Percentiles rank a stretch among this genome's conserved stretches.
phyloP scores from a whole-genome alignment of 805 yeast genomes.

The Kuraishia capsulata region DNA sequence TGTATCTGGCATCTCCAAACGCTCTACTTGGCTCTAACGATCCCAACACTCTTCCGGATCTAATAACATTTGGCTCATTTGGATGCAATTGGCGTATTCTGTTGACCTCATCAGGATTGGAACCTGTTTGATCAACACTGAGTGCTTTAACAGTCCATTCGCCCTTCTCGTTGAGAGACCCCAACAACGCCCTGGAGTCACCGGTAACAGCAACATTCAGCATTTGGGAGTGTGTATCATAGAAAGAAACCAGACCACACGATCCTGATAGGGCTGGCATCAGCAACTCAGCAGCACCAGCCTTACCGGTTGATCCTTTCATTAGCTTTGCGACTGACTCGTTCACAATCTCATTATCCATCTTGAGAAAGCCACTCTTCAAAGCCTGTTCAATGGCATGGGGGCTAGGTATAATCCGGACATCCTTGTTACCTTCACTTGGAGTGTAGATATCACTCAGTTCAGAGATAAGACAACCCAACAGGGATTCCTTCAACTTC shows the following conservation, averaged over 20 bases:
- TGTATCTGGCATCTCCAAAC: slow-evolving; percentile 94
- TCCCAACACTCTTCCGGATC: slow-evolving; percentile 87
- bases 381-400: slow-evolving; percentile 74
- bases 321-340: slow-evolving; percentile 64
- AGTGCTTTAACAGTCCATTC: slow-evolving; percentile 85
- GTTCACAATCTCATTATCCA: slow-evolving; percentile 82
- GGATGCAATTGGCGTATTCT: slow-evolving; percentile 86
- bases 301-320: slow-evolving; percentile 52
- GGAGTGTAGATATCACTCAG: slow-evolving; percentile 58
- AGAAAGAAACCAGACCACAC: slow-evolving; percentile 82
- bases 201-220: slow-evolving; percentile 93
- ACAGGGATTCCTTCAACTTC: slow-evolving; percentile 72
- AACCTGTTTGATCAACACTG: slow-evolving; percentile 90
- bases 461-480: slow-evolving; percentile 69
- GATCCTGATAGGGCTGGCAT: slow-evolving; percentile 96
- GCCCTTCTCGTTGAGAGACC: slow-evolving; percentile 54
- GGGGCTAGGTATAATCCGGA: slow-evolving; percentile 55
- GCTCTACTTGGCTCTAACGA: slow-evolving; percentile 93
- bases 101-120: slow-evolving; percentile 78
- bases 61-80: slow-evolving; percentile 72
- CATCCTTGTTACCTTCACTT: slow-evolving; percentile 26
- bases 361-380: slow-evolving; percentile 65
- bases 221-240: slow-evolving; percentile 62
- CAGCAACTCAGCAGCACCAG: slow-evolving; percentile 60
- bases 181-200: slow-evolving; percentile 87